Evolutionary conservation across 345 rosid species (phyloP).

Genomic region (Punica granatum): DNA sequence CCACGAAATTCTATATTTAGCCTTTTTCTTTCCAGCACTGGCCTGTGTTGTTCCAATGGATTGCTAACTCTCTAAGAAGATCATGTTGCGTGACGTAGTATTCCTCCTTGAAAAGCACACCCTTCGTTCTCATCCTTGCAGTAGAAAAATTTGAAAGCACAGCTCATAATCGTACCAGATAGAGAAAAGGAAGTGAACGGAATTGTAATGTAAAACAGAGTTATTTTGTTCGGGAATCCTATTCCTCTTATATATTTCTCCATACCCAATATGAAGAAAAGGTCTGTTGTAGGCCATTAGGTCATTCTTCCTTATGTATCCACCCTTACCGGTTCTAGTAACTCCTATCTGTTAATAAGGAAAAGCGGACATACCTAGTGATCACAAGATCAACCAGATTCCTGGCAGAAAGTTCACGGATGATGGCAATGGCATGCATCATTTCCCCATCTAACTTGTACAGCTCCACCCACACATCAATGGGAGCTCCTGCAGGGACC

Average conservation of each 20-base stretch:
- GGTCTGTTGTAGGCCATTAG: too few species aligned
- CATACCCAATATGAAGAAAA: too few species aligned
- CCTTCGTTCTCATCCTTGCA: constrained; percentile 6
- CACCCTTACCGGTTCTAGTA: too few species aligned
- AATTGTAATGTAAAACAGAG: too few species aligned
- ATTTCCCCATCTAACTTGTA: constrained; percentile 18
- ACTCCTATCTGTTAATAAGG: too few species aligned
- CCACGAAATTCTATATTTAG: constrained; percentile 23
- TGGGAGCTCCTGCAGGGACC: constrained; percentile 35
- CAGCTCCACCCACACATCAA: constrained; percentile 50
- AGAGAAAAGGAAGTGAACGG: too few species aligned
- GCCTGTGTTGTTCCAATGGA: constrained; percentile 23
- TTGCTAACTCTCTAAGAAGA: constrained; percentile 39
- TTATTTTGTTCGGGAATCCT: too few species aligned
- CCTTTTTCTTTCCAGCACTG: constrained; percentile 21
- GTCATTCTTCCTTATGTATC: too few species aligned
- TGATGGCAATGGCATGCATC: constrained; percentile 18
- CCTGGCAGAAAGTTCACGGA: constrained; percentile 31
- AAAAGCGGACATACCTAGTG: constrained; percentile 20
- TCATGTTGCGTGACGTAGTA: constrained; percentile 42
- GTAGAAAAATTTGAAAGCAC: neutral
- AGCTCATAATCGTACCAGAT: too few species aligned
- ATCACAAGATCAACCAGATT: constrained; percentile 31
- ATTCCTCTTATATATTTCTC: too few species aligned
- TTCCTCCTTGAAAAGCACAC: constrained; percentile 24